These are phyloP conservation scores for Coelastrella sp. DNA, from an alignment of 139 green algal species.

Conservation along the genomic window DNA sequence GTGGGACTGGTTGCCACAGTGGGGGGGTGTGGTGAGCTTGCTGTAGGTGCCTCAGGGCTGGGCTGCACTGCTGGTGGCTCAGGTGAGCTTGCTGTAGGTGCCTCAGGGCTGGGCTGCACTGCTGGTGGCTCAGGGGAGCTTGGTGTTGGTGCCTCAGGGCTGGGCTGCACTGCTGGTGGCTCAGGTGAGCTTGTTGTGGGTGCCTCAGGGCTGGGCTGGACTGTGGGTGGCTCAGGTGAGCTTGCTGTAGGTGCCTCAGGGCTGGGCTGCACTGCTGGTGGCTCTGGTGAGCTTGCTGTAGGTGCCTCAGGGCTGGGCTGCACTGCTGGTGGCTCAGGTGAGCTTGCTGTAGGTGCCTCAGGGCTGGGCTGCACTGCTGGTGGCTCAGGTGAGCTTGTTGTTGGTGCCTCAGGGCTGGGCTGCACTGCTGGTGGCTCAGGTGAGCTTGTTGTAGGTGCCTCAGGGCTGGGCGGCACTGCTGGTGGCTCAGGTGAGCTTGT, in stretches of 20 bases:
- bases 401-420: neutral
- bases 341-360: neutral
- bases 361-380: neutral
- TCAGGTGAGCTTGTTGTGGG: neutral
- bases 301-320: neutral
- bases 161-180: neutral
- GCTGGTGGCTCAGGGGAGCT: neutral
- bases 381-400: neutral
- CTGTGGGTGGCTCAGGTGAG: neutral
- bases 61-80: neutral
- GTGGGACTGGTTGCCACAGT: too few relatives aligned
- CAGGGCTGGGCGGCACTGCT: neutral
- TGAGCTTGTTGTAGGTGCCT: neutral
- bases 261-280: neutral
- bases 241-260: neutral
- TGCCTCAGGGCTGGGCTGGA: neutral
- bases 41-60: neutral
- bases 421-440: neutral
- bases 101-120: neutral
- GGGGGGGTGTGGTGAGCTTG: too few relatives aligned
- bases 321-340: neutral
- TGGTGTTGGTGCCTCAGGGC: neutral
- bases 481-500: neutral
- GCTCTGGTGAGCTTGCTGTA: neutral
- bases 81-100: neutral